Percentiles rank a stretch among this genome's conserved stretches.
phyloP scores from a whole-genome alignment of 768 basidiomycete species.

The Kwoniella newhampshirensis region DNA sequence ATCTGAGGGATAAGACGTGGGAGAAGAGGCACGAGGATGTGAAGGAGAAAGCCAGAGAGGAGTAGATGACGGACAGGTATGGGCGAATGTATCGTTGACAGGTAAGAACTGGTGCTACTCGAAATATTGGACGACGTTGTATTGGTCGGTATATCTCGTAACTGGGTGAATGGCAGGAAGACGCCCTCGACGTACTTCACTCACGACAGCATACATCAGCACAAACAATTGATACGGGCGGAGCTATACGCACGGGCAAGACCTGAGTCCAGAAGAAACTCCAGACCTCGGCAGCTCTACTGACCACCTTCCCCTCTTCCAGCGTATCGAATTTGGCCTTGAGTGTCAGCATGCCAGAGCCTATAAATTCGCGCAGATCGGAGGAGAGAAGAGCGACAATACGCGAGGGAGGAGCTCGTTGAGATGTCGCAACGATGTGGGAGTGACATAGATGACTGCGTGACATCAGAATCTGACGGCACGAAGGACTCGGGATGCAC shows the following conservation, averaged over 20 bases:
- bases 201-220: not conserved
- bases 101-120: slow-evolving; percentile 18
- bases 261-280: slow-evolving; percentile 71
- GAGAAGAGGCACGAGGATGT: slow-evolving; percentile 49
- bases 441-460: slow-evolving; percentile 42
- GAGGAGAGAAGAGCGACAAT: slow-evolving; percentile 71
- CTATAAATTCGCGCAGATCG: slow-evolving; percentile 79
- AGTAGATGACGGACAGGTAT: slow-evolving; percentile 47
- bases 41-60: slow-evolving; percentile 48
- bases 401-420: slow-evolving; percentile 59
- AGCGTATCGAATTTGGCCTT: slow-evolving; percentile 75
- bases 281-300: slow-evolving; percentile 82
- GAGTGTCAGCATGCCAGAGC: slow-evolving; percentile 85
- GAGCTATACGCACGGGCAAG: slow-evolving; percentile 33
- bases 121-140: slow-evolving; percentile 11
- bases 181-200: slow-evolving; percentile 51
- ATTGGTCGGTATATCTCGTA: slow-evolving; percentile 32
- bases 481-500: slow-evolving; percentile 11
- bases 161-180: slow-evolving; percentile 48
- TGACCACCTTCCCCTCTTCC: slow-evolving; percentile 75
- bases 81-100: slow-evolving; percentile 7
- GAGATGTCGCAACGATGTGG: slow-evolving; percentile 43
- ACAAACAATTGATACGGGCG: not conserved
- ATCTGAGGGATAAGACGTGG: slow-evolving; percentile 39
- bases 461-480: not conserved